Evolutionary conservation across 208 protist species (phyloP).

Genomic region (Wallacemonas rigidus): DNA sequence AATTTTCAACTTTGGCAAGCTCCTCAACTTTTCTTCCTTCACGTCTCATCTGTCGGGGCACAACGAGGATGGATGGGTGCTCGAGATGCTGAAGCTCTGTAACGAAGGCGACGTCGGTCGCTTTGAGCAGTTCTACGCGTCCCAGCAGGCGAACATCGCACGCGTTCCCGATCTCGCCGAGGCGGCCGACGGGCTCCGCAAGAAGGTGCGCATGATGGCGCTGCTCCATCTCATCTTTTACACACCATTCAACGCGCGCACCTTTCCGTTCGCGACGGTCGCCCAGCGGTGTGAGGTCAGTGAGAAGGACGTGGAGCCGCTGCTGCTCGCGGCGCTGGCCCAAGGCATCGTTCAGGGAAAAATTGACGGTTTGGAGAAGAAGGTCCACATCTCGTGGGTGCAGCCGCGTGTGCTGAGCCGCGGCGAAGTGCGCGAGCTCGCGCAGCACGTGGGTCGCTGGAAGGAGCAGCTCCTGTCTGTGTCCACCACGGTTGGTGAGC

Average conservation of each 20-base stretch:
- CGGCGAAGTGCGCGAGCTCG: slow-evolving; percentile 74
- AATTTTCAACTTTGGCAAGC: slow-evolving; percentile 88
- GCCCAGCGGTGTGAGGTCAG: slow-evolving; percentile 66
- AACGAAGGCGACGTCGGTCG: slow-evolving; percentile 78
- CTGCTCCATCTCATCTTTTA: slow-evolving; percentile 96
- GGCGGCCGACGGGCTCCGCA: slow-evolving; percentile 37
- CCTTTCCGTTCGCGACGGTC: slow-evolving; percentile 81
- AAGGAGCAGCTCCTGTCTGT: slow-evolving; percentile 62
- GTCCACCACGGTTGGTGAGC: slow-evolving; percentile 43
- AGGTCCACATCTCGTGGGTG: slow-evolving; percentile 88
- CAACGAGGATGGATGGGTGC: slow-evolving; percentile 50
- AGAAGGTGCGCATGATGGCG: slow-evolving; percentile 94
- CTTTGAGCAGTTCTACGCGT: slow-evolving; percentile 65
- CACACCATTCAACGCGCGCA: slow-evolving; percentile 91
- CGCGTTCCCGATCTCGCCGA: slow-evolving; percentile 28
- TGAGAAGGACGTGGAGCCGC: slow-evolving; percentile 87
- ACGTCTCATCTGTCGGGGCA: slow-evolving; percentile 20
- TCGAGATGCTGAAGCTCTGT: slow-evolving; percentile 75
- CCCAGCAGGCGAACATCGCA: slow-evolving; percentile 43
- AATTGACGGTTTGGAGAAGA: slow-evolving; percentile 91
- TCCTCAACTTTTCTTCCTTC: slow-evolving; percentile 73
- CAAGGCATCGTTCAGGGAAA: slow-evolving; percentile 92
- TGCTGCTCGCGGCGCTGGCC: slow-evolving; percentile 94
- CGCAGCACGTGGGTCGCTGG: slow-evolving; percentile 73
- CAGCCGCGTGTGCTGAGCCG: slow-evolving; percentile 86